Evolutionary conservation across 2,329 filamentous ascomycete genomes (phyloP).

Genomic region (Penicillium sp.): DNA sequence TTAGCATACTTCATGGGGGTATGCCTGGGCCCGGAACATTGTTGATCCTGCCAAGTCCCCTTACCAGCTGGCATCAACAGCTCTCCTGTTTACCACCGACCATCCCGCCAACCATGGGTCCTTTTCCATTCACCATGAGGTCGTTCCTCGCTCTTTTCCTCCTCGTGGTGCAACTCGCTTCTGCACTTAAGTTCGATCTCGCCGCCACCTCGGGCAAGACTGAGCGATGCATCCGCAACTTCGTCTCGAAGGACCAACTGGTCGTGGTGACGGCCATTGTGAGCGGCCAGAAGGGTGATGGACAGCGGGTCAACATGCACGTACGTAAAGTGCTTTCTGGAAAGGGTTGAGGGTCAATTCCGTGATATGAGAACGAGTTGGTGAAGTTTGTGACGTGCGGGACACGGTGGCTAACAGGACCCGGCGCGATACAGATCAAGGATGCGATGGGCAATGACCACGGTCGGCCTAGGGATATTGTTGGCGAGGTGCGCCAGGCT

Average conservation of each 20-base stretch:
- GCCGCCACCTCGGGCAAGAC: constrained; percentile 68
- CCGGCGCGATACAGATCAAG: constrained; percentile 68
- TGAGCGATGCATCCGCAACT: constrained; percentile 94
- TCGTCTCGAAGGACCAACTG: constrained; percentile 86
- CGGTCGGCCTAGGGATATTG: constrained; percentile 85
- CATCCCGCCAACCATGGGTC: constrained; percentile 37
- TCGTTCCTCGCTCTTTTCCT: constrained; percentile 39
- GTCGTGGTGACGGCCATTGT: constrained; percentile 93
- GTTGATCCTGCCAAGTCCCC: constrained; percentile 34
- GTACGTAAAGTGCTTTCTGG: constrained; percentile 53
- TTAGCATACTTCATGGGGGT: not conserved
- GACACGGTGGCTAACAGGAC: constrained; percentile 16
- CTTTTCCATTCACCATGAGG: constrained; percentile 36
- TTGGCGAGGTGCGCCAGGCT: constrained; percentile 86
- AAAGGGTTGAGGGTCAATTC: not conserved
- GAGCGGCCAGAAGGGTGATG: constrained; percentile 84
- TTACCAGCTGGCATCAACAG: constrained; percentile 44
- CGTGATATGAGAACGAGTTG: not conserved
- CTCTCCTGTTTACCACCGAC: constrained; percentile 32
- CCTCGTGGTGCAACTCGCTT: constrained; percentile 44
- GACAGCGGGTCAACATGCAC: constrained; percentile 91
- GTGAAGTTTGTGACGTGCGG: not conserved
- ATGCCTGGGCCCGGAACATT: constrained; percentile 33
- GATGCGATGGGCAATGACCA: constrained; percentile 97
- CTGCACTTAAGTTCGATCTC: constrained; percentile 92